A percentile compares a stretch with the other conserved stretches of the same genome.
These are phyloP conservation scores for Physaria fendleri DNA, from an alignment of 345 rosid genomes.

Conservation along the genomic window DNA sequence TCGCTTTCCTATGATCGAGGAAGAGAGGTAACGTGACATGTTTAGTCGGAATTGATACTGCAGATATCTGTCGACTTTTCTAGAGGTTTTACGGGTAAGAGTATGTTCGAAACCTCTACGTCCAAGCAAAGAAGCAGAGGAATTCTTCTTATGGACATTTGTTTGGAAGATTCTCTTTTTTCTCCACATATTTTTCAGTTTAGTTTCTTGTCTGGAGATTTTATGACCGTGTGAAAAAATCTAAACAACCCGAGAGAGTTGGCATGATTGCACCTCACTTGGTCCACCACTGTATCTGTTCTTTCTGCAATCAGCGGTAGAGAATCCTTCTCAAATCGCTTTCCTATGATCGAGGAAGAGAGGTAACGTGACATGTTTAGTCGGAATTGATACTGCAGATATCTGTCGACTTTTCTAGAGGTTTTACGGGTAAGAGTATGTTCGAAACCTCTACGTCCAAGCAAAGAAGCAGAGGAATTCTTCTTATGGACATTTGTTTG, in stretches of 20 bases:
- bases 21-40: slow-evolving; percentile 75
- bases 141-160: slow-evolving; percentile 82
- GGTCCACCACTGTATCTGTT: slow-evolving; percentile 18
- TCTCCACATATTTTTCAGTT: slow-evolving; percentile 79
- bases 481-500: slow-evolving; percentile 84
- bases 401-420: slow-evolving; percentile 67
- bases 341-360: slow-evolving; percentile 68
- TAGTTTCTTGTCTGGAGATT: slow-evolving; percentile 82
- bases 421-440: slow-evolving; percentile 57
- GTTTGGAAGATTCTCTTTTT: slow-evolving; percentile 69
- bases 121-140: slow-evolving; percentile 82
- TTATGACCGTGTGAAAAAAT: slow-evolving; percentile 74
- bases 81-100: slow-evolving; percentile 47
- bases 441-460: slow-evolving; percentile 85
- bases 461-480: slow-evolving; percentile 79
- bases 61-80: slow-evolving; percentile 66
- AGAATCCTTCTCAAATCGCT: slow-evolving; percentile 24
- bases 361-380: slow-evolving; percentile 75
- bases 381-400: slow-evolving; percentile 77
- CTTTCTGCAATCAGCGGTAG: slow-evolving; percentile 27
- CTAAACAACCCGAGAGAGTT: slow-evolving; percentile 72
- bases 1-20: slow-evolving; percentile 62
- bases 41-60: slow-evolving; percentile 78
- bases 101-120: slow-evolving; percentile 89
- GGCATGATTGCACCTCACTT: slow-evolving; percentile 35